A percentile compares a stretch with the other conserved stretches of the same genome.
Conservation (phyloP, 441 rosid species). For the Arabidopsis hybrid region DNA sequence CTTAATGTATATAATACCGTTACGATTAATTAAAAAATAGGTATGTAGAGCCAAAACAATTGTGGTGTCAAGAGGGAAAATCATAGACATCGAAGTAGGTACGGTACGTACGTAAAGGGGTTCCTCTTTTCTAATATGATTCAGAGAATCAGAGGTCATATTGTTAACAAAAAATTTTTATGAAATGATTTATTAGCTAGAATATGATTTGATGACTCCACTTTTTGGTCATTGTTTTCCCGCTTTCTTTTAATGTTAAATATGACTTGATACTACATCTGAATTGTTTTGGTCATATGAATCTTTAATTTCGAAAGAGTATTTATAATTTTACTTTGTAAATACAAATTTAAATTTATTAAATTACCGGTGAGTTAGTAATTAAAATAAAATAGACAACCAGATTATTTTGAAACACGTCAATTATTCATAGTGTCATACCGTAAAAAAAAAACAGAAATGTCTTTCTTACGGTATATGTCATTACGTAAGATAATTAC, state of each 20-base stretch:
- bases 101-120: slow-evolving; percentile 41
- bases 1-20: not conserved
- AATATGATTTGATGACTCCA: slow-evolving; percentile 27
- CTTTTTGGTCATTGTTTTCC: not conserved
- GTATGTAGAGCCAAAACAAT: slow-evolving; percentile 20
- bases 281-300: not conserved
- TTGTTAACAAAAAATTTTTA: not conserved
- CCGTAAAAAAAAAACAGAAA: not conserved
- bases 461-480: slow-evolving; percentile 10
- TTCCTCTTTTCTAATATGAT: slow-evolving; percentile 25
- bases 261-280: slow-evolving; percentile 13
- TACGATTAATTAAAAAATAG: not conserved
- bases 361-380: slow-evolving; percentile 1
- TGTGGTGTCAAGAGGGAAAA: slow-evolving; percentile 23
- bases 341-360: slow-evolving; percentile 14
- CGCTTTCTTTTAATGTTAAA: not conserved
- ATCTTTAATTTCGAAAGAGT: not conserved
- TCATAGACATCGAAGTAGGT: slow-evolving; percentile 8
- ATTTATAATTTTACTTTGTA: not conserved
- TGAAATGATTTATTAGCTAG: not conserved
- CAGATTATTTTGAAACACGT: not conserved
- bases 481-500: slow-evolving; percentile 6
- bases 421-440: not conserved
- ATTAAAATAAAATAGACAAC: slow-evolving; percentile 8
- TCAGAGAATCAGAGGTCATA: not conserved